Base-by-base conservation (phyloP, 805 yeast species). In the Isabelozyma gotoi region DNA sequence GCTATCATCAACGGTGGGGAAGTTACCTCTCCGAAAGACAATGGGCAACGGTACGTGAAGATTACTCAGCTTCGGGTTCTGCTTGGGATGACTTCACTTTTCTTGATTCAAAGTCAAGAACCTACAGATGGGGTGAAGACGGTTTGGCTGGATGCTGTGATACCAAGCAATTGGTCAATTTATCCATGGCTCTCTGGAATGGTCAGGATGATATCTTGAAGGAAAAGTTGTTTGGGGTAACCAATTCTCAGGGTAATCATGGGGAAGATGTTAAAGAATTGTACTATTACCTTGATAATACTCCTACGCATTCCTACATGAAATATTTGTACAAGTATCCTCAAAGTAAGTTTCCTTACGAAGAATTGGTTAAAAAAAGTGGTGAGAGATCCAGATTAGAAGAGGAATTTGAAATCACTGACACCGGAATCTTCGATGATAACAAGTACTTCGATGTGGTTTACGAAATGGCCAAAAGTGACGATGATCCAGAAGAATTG, bases 111-210 rank as follows among this genome's bases (percentile, higher is more conserved):
- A 74, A 81, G 46, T 79, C 90, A 17, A 72, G 97, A 51, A 80
- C 88, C 11, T 90, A 86, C 62, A 74, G 97, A 36, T 90, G 97
- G 97, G 96, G 96, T 34, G 97, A 91, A 63, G 97, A 90, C 61
- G 97, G 97, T 2, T 69, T 90, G 52, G 95, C 92, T 8, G 97
- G 97, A 39, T 84, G 88, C 16, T 79, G 87, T 48, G 97, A 90
- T 60, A 80, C 86, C 48, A 89, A 85, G 57, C 96, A 88, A 59
- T 64, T 79, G 51, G 69, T 88, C 24, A 84, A 92, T 60, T 63
- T 88, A 52, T 77, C 86, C n/a, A 73, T 90, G 71, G 96, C 91
- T 2, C 72, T 91, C 47, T 90, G 97, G 97, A 90, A 90, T 68
- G 96, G 87, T 51, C 73, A 88, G 52, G 97, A 90, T 65, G 82